Base-by-base conservation (phyloP, 148 eudicot genomes). In the Chenopodium formosanum region DNA sequence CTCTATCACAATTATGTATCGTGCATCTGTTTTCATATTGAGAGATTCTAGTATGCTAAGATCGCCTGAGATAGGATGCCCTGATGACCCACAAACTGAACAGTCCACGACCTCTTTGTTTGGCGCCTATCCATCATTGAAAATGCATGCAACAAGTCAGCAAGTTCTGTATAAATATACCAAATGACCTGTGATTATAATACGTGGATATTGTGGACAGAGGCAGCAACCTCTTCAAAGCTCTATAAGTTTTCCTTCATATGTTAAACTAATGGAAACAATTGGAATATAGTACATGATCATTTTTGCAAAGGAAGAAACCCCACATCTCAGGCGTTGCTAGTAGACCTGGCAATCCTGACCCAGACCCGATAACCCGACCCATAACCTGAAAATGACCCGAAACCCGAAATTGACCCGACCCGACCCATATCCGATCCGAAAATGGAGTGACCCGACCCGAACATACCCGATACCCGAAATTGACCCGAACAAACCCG, bases 31-130 rank as follows among this genome's bases (percentile, higher is more conserved):
- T 85, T 89, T 88, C 91, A 97, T 87, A 31, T 76, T 77, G 81
- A 94, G 75, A 25, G 78, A 90, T 75, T 94, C 91, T 62, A 97
- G 82, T 86, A 94, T 81, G 86, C 85, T 84, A 70, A 94, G 86
- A 85, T 97, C 98, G 27, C 99, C 98, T 46, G 97, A 87, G 82
- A 97, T 94, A 67, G 91, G 91, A 86, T 97, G 90, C 44, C 97
- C 99, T 69, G 99, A 94, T 73, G 96, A 92, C 73, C 98, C 98
- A 84, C 97, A 92, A 23, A 79, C 29, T 73, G 91, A 83, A 74
- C 99, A 97, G 90, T 97, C 98, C 60, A 92, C 85, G 48, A 77
- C 86, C 40, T 94, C 98, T 84, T 88, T 87, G 84, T 93, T 85
- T 86, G 92, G 95, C 87, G 91, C 99, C 99, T 94, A 81, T 81